These are phyloP conservation scores for Mucor indicus DNA, from an alignment of 371 early-diverging fungal species.

Conservation along the genomic window DNA sequence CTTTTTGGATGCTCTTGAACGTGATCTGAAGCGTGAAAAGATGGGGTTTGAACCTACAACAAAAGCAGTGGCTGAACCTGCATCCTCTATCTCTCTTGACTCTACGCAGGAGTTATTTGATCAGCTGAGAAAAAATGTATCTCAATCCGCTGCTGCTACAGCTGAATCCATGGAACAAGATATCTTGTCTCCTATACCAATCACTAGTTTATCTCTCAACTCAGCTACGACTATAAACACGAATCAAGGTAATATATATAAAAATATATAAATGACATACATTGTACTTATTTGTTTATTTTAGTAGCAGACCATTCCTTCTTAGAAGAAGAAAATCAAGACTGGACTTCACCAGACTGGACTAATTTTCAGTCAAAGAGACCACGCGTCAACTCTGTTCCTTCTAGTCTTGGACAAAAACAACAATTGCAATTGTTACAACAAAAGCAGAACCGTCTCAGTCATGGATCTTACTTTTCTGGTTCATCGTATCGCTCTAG, in stretches of 20 bases:
- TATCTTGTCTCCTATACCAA: slow-evolving; percentile 6
- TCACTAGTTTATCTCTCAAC: slow-evolving; percentile 13
- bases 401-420: slow-evolving; percentile 24
- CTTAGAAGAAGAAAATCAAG: slow-evolving; percentile 13
- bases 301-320: background rate
- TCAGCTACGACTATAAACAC: no score
- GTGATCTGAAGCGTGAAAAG: slow-evolving; percentile 96
- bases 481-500: background rate
- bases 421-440: slow-evolving; percentile 16
- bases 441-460: slow-evolving; percentile 18
- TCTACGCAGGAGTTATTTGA: slow-evolving; percentile 65
- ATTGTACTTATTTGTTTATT: background rate
- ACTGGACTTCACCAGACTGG: slow-evolving; percentile 11
- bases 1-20: slow-evolving; percentile 97
- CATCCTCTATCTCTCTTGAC: slow-evolving; percentile 57
- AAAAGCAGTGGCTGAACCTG: slow-evolving; percentile 59
- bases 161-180: slow-evolving; percentile 26
- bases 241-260: background rate
- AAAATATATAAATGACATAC: background rate
- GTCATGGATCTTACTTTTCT: slow-evolving; percentile 20
- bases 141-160: slow-evolving; percentile 37
- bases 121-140: slow-evolving; percentile 47
- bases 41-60: slow-evolving; percentile 83
- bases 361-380: slow-evolving; percentile 23
- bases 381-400: slow-evolving; percentile 43